Conservation (phyloP, 148 eudicot genomes). For the Amaranthus hypochondriacus region DNA sequence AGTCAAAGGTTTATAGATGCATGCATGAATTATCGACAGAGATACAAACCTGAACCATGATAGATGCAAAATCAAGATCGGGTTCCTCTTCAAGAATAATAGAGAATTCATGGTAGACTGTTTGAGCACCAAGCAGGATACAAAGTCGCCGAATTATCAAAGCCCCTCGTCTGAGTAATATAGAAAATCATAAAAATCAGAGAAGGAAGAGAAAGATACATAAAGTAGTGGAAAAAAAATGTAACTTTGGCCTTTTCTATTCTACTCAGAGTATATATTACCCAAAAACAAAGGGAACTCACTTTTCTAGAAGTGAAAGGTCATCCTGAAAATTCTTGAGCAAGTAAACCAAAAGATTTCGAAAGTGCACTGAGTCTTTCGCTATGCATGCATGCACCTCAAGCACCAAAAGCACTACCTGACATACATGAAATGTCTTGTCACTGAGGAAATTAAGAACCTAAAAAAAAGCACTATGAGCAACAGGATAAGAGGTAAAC, state of each 20-base stretch:
- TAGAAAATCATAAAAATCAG: background rate
- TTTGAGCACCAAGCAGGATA: slow-evolving; percentile 82
- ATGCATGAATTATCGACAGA: background rate
- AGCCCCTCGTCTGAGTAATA: slow-evolving; percentile 72
- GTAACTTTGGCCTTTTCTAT: background rate
- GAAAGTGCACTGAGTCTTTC: slow-evolving; percentile 67
- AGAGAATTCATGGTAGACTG: slow-evolving; percentile 84
- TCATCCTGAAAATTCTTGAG: slow-evolving; percentile 65
- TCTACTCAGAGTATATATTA: background rate
- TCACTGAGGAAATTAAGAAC: too few species aligned
- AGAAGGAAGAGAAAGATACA: background rate
- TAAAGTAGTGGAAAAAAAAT: background rate
- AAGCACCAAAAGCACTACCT: slow-evolving; percentile 96
- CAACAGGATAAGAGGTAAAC: too few species aligned
- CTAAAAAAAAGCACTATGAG: too few species aligned
- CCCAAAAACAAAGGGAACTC: slow-evolving; percentile 25
- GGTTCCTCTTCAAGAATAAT: slow-evolving; percentile 69
- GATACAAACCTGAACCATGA: slow-evolving; percentile 88
- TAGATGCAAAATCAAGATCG: slow-evolving; percentile 90
- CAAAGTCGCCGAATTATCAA: slow-evolving; percentile 85
- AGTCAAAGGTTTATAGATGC: background rate
- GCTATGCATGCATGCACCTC: slow-evolving; percentile 99
- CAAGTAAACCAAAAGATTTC: slow-evolving; percentile 73
- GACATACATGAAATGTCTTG: slow-evolving; percentile 19
- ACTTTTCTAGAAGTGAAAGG: slow-evolving; percentile 83